Conservation (phyloP, 352 stramenopile genomes). For the Pythium periplocum region DNA sequence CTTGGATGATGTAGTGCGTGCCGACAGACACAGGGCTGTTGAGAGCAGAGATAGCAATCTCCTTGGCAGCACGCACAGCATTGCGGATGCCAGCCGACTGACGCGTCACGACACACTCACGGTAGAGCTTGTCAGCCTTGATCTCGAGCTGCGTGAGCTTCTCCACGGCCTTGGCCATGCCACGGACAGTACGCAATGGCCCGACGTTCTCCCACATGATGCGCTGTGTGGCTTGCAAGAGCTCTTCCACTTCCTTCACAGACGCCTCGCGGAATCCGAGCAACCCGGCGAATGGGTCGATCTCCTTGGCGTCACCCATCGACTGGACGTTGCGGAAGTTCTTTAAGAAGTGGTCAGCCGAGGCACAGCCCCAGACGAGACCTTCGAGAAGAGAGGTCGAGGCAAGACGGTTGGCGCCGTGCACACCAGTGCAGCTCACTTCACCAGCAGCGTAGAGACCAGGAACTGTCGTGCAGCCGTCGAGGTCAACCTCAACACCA, state of each 20-base stretch:
- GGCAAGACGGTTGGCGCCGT: constrained; percentile 92
- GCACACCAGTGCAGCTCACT: constrained; percentile 91
- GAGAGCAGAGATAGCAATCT: constrained; percentile 82
- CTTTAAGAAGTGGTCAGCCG: constrained; percentile 71
- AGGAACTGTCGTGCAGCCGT: constrained; percentile 74
- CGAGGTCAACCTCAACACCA: constrained; percentile 87
- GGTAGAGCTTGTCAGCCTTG: constrained; percentile 76
- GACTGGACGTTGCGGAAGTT: constrained; percentile 17
- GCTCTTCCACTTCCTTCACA: constrained; percentile 47
- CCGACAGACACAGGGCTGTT: constrained; percentile 80
- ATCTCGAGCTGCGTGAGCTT: constrained; percentile 74
- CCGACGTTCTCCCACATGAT: constrained; percentile 95
- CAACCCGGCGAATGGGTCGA: constrained; percentile 33
- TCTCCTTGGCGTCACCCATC: constrained; percentile 11
- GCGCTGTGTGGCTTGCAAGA: constrained; percentile 56
- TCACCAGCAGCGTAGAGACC: constrained; percentile 91
- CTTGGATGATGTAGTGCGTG: constrained; percentile 83
- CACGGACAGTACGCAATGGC: constrained; percentile 74
- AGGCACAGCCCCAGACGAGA: constrained; percentile 90
- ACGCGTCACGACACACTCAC: constrained; percentile 47
- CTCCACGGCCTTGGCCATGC: constrained; percentile 75
- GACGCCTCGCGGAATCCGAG: constrained; percentile 37
- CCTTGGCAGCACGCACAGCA: constrained; percentile 76
- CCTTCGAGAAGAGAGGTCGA: constrained; percentile 93
- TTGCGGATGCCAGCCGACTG: constrained; percentile 87